Evolutionary conservation across 345 rosid genomes (phyloP).

Genomic region (Pseudoturritis turrita): DNA sequence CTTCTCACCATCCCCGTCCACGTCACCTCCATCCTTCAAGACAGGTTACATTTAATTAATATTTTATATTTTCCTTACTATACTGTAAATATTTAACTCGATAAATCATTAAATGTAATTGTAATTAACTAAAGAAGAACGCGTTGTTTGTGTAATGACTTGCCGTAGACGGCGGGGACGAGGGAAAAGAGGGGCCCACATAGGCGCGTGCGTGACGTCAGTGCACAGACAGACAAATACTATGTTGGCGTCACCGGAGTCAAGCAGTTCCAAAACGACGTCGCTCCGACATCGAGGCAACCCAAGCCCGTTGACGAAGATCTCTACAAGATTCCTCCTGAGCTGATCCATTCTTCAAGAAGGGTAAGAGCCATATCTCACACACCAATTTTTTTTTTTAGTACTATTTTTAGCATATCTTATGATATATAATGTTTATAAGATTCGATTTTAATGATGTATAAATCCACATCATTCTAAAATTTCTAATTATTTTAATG

Average conservation of each 20-base stretch:
- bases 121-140: background rate
- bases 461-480: too few species aligned
- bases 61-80: too few species aligned
- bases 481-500: too few species aligned
- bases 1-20: slow-evolving; percentile 25
- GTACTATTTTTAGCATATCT: background rate
- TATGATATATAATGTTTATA: too few species aligned
- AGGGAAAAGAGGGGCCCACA: slow-evolving; percentile 46
- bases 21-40: slow-evolving; percentile 17
- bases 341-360: slow-evolving; percentile 58
- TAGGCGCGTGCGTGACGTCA: slow-evolving; percentile 61
- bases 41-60: too few species aligned
- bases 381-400: background rate
- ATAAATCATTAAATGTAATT: too few species aligned
- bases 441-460: too few species aligned
- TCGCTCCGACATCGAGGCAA: slow-evolving; percentile 23
- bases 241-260: slow-evolving; percentile 20
- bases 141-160: slow-evolving; percentile 10
- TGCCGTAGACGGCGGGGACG: slow-evolving; percentile 33
- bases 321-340: slow-evolving; percentile 86
- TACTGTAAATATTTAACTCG: too few species aligned
- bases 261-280: slow-evolving; percentile 27
- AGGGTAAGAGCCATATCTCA: slow-evolving; percentile 34
- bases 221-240: slow-evolving; percentile 14
- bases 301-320: slow-evolving; percentile 82